A percentile compares a stretch with the other conserved stretches of the same genome.
phyloP scores from a whole-genome alignment of 805 yeast genomes.

The Suhomyces vadensis region DNA sequence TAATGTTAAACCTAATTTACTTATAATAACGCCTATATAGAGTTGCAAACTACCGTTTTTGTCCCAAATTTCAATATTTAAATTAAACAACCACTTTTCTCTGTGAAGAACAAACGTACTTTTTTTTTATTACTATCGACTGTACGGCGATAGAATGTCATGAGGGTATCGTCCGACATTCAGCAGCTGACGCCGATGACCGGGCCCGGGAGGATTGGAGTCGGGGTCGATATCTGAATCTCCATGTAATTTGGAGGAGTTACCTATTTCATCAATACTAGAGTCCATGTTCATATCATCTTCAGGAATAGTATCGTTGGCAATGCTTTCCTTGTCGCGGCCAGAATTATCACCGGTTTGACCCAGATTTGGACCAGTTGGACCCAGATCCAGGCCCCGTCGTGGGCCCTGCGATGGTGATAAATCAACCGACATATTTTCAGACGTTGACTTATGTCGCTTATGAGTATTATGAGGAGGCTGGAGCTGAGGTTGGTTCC shows the following conservation, averaged over 20 bases:
- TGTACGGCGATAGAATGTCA: slow-evolving; percentile 24
- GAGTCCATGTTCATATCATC: slow-evolving; percentile 19
- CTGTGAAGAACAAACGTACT: slow-evolving; percentile 2
- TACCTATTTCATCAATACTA: slow-evolving; percentile 8
- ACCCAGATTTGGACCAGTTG: slow-evolving; percentile 5
- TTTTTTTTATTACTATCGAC: slow-evolving; percentile 11
- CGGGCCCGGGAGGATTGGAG: slow-evolving; percentile 6
- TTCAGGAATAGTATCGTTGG: slow-evolving; percentile 8
- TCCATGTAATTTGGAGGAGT: slow-evolving; percentile 7
- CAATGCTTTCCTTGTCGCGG: slow-evolving; percentile 1
- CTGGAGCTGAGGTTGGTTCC: slow-evolving; percentile 10
- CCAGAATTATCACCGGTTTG: background rate
- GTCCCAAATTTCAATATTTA: too few species aligned
- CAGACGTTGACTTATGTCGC: slow-evolving; percentile 36
- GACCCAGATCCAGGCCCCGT: background rate
- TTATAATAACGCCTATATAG: too few species aligned
- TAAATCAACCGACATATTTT: slow-evolving; percentile 32
- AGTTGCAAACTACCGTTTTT: too few species aligned
- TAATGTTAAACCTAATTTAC: too few species aligned
- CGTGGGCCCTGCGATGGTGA: background rate
- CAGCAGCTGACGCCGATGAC: slow-evolving; percentile 16
- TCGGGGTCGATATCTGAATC: slow-evolving; percentile 11
- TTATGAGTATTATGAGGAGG: slow-evolving; percentile 28
- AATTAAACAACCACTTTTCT: too few species aligned
- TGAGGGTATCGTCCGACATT: slow-evolving; percentile 32